Evolutionary conservation across 2,329 filamentous ascomycete genomes (phyloP).

Genomic region (Pseudopithomyces maydicus): DNA sequence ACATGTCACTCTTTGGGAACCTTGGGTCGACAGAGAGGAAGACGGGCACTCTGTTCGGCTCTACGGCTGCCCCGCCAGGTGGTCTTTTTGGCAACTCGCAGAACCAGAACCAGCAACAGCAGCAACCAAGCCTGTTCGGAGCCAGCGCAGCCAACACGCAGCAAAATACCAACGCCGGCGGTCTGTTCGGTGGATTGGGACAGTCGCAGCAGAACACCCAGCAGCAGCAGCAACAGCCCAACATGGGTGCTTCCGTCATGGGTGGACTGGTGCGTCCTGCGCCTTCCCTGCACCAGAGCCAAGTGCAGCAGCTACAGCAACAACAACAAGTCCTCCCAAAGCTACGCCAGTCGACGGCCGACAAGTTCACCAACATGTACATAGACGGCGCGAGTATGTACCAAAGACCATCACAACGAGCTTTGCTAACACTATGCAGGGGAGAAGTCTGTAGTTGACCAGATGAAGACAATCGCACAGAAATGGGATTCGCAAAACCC

Average conservation of each 20-base stretch:
- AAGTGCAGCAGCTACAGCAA: constrained; percentile 43
- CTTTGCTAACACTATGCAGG: constrained; percentile 46
- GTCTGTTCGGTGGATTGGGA: constrained; percentile 29
- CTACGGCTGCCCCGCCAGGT: constrained; percentile 41
- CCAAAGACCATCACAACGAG: neutral
- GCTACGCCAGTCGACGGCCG: constrained; percentile 35
- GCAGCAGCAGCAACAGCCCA: constrained; percentile 47
- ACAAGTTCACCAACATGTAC: constrained; percentile 32
- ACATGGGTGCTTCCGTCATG: constrained; percentile 47
- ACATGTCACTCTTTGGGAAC: constrained; percentile 40
- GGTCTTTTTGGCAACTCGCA: constrained; percentile 48
- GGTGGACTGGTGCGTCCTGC: constrained; percentile 39
- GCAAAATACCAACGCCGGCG: constrained; percentile 45
- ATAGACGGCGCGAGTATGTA: constrained; percentile 36
- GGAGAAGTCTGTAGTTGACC: constrained; percentile 75
- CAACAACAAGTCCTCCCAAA: constrained; percentile 43
- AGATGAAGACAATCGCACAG: constrained; percentile 70
- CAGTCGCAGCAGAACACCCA: constrained; percentile 51
- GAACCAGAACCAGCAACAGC: constrained; percentile 38
- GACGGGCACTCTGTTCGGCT: constrained; percentile 45
- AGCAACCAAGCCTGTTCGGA: constrained; percentile 36
- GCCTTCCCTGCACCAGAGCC: constrained; percentile 31
- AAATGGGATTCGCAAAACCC: constrained; percentile 76
- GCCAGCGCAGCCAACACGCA: constrained; percentile 12
- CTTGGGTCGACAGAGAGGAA: constrained; percentile 34